Evolutionary conservation across 371 early-diverging fungal species (phyloP), one percentile per base, ranked within the genome.

Genomic region (Lichtheimia ramosa): DNA sequence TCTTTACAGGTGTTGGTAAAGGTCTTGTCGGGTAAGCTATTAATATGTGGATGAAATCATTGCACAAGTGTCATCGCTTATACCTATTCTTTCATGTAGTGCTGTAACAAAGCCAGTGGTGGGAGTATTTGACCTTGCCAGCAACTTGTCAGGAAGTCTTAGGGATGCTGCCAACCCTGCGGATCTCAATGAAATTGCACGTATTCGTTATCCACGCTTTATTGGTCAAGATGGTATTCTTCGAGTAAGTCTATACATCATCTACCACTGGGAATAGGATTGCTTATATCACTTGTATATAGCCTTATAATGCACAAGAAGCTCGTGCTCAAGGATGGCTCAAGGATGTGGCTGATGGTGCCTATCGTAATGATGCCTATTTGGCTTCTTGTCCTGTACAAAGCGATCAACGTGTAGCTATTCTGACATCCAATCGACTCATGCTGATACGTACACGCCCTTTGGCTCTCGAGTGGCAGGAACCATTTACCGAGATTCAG

Each of bases 1-100:
- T 99, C 68, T 84, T 98, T 70, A 93, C 89, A 63, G 99, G 99
- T n/a, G 79, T 99, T 1, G 98, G 97, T 25, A 95, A 92, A 73
- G 99, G 98, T 0, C 65, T 97, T 14, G 92, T 98, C 12, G 99
- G 98, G 86, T 87, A 79, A 69, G 70, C 65, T 23, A 41, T 55
- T 15, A 15, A 53, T 21, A 13, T 18, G n/a, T 25, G 10, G 3
- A 25, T 20, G 18, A 48, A 48, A 15, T 10, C 20, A 41, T 15
- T 3, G 23, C 20, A 23, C n/a, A 20, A 50, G 7, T 5, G 13
- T 43, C 3, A 0, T n/a, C n/a, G 25, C 25, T 25, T 18, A 6
- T 43, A 52, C 48, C 21, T 40, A 20, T 13, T 23, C 25, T 8
- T 43, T 21, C 27, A 43, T 48, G 39, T 61, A 76, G 96, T 5